Conservation (phyloP, 805 yeast genomes). For the Suhomyces xylopsoci region DNA sequence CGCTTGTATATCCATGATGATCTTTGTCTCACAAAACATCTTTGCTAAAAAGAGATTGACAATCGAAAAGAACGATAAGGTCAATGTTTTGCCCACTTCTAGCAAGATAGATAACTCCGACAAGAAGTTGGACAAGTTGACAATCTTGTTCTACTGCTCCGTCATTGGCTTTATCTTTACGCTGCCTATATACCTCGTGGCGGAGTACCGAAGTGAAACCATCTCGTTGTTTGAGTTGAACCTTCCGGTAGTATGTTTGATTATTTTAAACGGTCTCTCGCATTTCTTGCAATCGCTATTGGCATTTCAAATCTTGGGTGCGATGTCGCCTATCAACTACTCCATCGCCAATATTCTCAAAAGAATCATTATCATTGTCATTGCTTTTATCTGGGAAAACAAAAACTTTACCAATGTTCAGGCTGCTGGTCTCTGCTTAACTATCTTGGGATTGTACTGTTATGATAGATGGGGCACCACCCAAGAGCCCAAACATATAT, state of each 20-base stretch:
- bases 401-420: slow-evolving; percentile 30
- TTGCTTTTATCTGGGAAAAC: slow-evolving; percentile 65
- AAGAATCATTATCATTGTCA: slow-evolving; percentile 65
- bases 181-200: slow-evolving; percentile 59
- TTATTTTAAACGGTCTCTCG: slow-evolving; percentile 60
- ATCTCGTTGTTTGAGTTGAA: slow-evolving; percentile 32
- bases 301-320: slow-evolving; percentile 73
- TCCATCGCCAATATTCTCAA: slow-evolving; percentile 77
- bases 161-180: slow-evolving; percentile 65
- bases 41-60: slow-evolving; percentile 75
- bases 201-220: slow-evolving; percentile 41
- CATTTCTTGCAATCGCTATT: slow-evolving; percentile 72
- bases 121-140: slow-evolving; percentile 61
- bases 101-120: slow-evolving; percentile 13
- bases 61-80: slow-evolving; percentile 26
- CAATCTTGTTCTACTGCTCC: slow-evolving; percentile 71
- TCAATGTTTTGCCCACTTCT: slow-evolving; percentile 19
- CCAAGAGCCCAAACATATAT: background rate
- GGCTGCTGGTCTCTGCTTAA: slow-evolving; percentile 32
- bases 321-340: slow-evolving; percentile 71
- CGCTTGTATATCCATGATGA: slow-evolving; percentile 56
- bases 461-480: slow-evolving; percentile 41
- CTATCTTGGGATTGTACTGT: slow-evolving; percentile 39
- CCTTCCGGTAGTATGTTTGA: slow-evolving; percentile 31
- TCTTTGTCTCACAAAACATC: slow-evolving; percentile 75